phyloP scores from a whole-genome alignment of 257 asterid genomes.

The Nicotiana noctiflora region DNA sequence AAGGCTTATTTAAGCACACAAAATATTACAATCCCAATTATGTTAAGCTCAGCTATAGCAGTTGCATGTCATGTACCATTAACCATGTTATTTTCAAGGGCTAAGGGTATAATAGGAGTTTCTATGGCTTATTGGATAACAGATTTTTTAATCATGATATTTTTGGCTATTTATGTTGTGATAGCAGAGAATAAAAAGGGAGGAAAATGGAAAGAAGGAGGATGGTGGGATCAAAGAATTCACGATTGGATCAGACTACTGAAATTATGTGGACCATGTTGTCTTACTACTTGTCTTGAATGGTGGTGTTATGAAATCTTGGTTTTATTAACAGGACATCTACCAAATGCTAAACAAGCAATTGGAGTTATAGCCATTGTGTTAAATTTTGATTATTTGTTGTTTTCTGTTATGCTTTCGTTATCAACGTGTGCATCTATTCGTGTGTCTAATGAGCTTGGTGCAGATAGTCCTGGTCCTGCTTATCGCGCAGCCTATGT shows the following conservation, averaged over 20 bases:
- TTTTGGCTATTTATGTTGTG: constrained; percentile 40
- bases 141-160: constrained; percentile 31
- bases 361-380: constrained; percentile 69
- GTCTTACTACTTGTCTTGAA: constrained; percentile 80
- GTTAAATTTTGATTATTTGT: constrained; percentile 68
- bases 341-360: constrained; percentile 43
- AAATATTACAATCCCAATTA: constrained; percentile 53
- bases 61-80: constrained; percentile 53
- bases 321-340: constrained; percentile 60
- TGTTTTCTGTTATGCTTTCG: constrained; percentile 67
- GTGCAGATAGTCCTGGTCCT: constrained; percentile 35
- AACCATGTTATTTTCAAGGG: constrained; percentile 43
- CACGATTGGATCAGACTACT: constrained; percentile 48
- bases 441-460: constrained; percentile 86
- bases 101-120: constrained; percentile 58
- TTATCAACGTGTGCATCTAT: constrained; percentile 61
- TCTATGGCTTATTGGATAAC: constrained; percentile 79
- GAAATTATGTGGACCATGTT: constrained; percentile 62
- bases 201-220: constrained; percentile 53
- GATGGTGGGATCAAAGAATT: constrained; percentile 58
- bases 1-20: constrained; percentile 71
- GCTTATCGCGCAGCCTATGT: constrained; percentile 47
- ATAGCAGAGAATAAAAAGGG: constrained; percentile 34
- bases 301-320: constrained; percentile 95
- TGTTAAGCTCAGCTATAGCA: constrained; percentile 59